phyloP scores from a whole-genome alignment of 805 yeast species.

The Saturnispora saitoi region DNA sequence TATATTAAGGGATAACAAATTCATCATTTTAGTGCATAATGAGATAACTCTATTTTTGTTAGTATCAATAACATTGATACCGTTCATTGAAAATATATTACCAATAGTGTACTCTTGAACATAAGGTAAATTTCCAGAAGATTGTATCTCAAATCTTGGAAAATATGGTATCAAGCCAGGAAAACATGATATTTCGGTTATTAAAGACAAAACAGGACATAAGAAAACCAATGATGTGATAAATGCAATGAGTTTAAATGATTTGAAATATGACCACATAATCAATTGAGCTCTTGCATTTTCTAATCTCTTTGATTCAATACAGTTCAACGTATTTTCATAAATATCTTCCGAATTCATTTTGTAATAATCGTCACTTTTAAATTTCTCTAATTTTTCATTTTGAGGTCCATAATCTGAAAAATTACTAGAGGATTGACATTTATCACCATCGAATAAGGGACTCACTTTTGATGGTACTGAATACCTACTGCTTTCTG shows the following conservation, averaged over 20 bases:
- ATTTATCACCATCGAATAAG: background rate
- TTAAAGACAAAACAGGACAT: slow-evolving; percentile 18
- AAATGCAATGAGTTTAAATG: slow-evolving; percentile 18
- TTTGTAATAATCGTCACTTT: background rate
- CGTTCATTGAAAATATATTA: background rate
- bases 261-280: slow-evolving; percentile 17
- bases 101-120: background rate
- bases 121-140: slow-evolving; percentile 2
- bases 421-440: background rate
- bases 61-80: background rate
- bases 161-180: slow-evolving; percentile 26
- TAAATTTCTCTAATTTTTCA: background rate
- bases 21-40: background rate
- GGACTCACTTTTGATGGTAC: background rate
- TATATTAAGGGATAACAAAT: slow-evolving; percentile 20
- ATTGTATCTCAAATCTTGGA: slow-evolving; percentile 37
- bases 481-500: background rate
- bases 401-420: background rate
- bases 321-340: background rate
- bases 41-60: background rate
- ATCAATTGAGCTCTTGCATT: slow-evolving; percentile 7
- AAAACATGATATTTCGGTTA: slow-evolving; percentile 28
- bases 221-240: slow-evolving; percentile 20
- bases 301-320: slow-evolving; percentile 5
- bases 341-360: background rate